Base-by-base conservation (phyloP, 1,284 basidiomycete species). In the Fomitopsis palustris region DNA sequence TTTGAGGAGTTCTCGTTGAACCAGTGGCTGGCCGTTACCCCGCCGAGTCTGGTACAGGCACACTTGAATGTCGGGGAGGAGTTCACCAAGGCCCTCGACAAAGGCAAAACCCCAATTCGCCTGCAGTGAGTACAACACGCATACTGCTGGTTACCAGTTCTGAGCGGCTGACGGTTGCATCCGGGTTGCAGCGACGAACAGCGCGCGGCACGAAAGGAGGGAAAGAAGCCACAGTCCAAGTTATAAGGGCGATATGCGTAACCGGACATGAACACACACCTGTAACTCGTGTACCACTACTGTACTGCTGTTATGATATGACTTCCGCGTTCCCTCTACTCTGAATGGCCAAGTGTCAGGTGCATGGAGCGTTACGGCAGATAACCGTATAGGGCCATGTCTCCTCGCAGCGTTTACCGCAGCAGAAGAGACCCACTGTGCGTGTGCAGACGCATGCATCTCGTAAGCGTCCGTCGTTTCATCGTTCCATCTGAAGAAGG, bases 11-110 rank as follows among this genome's bases (percentile, higher is more conserved):
- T 68, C 54, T 65, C 55, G 51, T 43, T 55, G 23, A 52, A 41
- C 21, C 65, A 85, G 79, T 88, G 85, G 86, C 74, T 88, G 10
- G 85, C 85, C 0, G 71, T 87, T 59, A 84, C 82, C 3, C 85
- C 85, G 4, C 81, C 82, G 2, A 77, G 77, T 27, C 70, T 87
- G 27, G 85, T 87, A 27, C 81, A 87, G 67, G 83, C 80, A 2
- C 83, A 85, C 67, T 73, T 86, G 37, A 78, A 79, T 29, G 72
- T 85, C 43, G 75, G 75, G 41, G 78, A 83, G 64, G 81, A 77
- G 23, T 80, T 79, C 14, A 79, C 85, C 55, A 69, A 76, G 10
- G 70, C 75, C 41, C 71, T 86, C 37, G 56, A 57, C 38, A 52
- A 52, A 23, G 56, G 56, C 17, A 35, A 57, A 25, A 57, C 56